These are phyloP conservation scores for Nidula microcarpa DNA, from an alignment of 768 basidiomycete genomes.

Conservation along the genomic window DNA sequence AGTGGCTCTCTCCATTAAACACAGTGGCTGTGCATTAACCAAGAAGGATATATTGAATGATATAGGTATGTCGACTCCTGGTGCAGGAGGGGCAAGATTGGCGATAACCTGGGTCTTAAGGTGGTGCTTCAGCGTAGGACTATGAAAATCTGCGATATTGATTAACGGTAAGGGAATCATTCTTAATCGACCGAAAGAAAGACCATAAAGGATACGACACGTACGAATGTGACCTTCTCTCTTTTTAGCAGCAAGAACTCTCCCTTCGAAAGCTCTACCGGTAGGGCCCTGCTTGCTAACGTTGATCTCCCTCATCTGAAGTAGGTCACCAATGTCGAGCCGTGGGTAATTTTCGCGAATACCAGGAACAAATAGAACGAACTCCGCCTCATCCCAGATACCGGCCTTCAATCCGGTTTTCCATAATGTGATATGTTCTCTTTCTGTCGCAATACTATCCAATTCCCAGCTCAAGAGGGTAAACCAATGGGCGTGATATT, in stretches of 20 bases:
- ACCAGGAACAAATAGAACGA: slow-evolving; percentile 32
- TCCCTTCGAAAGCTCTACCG: slow-evolving; percentile 40
- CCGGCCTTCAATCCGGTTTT: slow-evolving; percentile 29
- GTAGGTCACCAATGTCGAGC: slow-evolving; percentile 40
- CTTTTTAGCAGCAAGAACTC: slow-evolving; percentile 39
- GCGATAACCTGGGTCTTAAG: slow-evolving; percentile 26
- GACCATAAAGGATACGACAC: slow-evolving; percentile 11
- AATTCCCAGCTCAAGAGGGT: slow-evolving; percentile 43
- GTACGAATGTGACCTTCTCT: slow-evolving; percentile 44
- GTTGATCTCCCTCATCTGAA: slow-evolving; percentile 40
- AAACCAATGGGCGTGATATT: slow-evolving; percentile 38
- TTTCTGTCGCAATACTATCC: slow-evolving; percentile 33
- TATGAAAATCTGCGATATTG: slow-evolving; percentile 29
- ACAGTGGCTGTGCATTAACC: slow-evolving; percentile 37
- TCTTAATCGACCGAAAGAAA: too few relatives aligned
- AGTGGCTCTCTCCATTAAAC: slow-evolving; percentile 39
- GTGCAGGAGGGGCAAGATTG: slow-evolving; percentile 10
- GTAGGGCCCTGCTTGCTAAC: slow-evolving; percentile 25
- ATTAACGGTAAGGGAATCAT: too few relatives aligned
- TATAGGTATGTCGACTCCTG: slow-evolving; percentile 33
- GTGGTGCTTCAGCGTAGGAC: slow-evolving; percentile 34
- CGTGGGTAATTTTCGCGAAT: slow-evolving; percentile 38
- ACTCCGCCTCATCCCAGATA: slow-evolving; percentile 34
- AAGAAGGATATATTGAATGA: slow-evolving; percentile 47
- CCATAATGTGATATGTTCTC: slow-evolving; percentile 43